A percentile compares a stretch with the other conserved stretches of the same genome.
phyloP scores from a whole-genome alignment of 1,139 yeast species.

The Ogataea hybrid region DNA sequence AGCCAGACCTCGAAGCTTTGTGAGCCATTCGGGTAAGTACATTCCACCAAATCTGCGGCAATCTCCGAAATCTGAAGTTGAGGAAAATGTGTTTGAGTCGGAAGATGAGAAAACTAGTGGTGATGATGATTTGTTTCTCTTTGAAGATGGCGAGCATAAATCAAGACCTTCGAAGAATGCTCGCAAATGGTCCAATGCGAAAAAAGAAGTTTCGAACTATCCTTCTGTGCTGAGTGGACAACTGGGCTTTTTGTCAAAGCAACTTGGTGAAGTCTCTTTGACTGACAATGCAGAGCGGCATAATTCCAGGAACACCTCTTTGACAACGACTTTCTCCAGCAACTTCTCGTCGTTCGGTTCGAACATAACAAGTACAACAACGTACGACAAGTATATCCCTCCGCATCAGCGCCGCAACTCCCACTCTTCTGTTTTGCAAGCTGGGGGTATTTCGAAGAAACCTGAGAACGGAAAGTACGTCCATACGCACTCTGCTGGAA shows the following conservation, averaged over 20 bases:
- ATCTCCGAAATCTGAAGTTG: conserved; percentile 26
- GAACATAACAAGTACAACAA: conserved; percentile 19
- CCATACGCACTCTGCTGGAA: conserved; percentile 12
- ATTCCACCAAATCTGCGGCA: conserved; percentile 68
- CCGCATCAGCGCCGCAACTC: conserved; percentile 46
- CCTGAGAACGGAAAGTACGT: conserved; percentile 9
- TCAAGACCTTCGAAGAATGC: conserved; percentile 6
- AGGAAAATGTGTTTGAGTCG: conserved; percentile 27
- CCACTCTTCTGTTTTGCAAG: conserved; percentile 23
- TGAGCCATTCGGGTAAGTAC: conserved; percentile 54
- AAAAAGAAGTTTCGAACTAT: conserved; percentile 14
- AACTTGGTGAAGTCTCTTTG: conserved; percentile 20
- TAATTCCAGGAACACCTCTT: conserved; percentile 27
- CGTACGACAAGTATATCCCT: conserved; percentile 40
- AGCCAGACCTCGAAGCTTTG: conserved; percentile 19
- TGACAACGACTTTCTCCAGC: conserved; percentile 23
- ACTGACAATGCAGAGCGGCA: conserved; percentile 11
- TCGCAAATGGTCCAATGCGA: conserved; percentile 9
- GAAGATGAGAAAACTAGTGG: conserved; percentile 21
- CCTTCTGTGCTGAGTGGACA: conserved; percentile 14
- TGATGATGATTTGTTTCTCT: conserved; percentile 39
- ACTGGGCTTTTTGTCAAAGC: conserved; percentile 24
- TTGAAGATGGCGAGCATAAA: conserved; percentile 35
- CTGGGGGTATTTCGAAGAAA: conserved; percentile 21
- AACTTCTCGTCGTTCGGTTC: conserved; percentile 27